Percentiles rank a stretch among this genome's conserved stretches.
Conservation (phyloP, 176 grass and related monocot genomes). For the Miscanthus lutarioriparius region DNA sequence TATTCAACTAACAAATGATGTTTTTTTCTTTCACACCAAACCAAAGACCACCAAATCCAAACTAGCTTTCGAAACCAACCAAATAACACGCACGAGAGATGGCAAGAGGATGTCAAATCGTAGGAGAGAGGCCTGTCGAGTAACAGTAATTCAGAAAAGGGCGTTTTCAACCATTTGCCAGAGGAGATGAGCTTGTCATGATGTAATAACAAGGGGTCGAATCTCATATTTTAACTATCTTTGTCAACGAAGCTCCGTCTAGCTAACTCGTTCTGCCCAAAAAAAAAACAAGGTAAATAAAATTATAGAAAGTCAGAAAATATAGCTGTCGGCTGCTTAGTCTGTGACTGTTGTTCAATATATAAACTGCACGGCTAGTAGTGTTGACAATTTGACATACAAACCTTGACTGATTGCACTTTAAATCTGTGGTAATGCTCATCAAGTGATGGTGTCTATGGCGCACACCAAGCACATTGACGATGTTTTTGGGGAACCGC, state of each 20-base stretch:
- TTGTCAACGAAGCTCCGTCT: background rate
- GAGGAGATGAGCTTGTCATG: background rate
- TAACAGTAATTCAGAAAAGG: slow-evolving; percentile 3
- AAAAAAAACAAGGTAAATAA: no score
- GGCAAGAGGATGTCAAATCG: slow-evolving; percentile 24
- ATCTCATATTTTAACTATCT: background rate
- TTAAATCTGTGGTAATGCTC: background rate
- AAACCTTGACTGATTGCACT: background rate
- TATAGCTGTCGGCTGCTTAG: background rate
- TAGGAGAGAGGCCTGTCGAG: background rate
- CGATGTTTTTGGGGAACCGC: background rate
- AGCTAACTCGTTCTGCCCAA: background rate
- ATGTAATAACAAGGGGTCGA: background rate
- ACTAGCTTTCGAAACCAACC: no score
- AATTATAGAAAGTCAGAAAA: background rate
- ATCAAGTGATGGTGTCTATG: background rate
- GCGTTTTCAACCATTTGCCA: background rate
- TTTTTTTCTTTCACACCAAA: no score
- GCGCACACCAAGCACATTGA: background rate
- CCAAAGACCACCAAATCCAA: no score
- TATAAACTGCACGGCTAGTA: background rate
- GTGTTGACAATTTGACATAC: background rate
- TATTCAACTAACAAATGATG: no score
- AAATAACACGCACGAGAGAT: no score
- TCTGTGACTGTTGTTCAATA: background rate